A percentile compares a stretch with the other conserved stretches of the same genome.
Evolutionary conservation across 2,329 filamentous ascomycete genomes (phyloP).

Genomic region (Fusarium caatingaense): DNA sequence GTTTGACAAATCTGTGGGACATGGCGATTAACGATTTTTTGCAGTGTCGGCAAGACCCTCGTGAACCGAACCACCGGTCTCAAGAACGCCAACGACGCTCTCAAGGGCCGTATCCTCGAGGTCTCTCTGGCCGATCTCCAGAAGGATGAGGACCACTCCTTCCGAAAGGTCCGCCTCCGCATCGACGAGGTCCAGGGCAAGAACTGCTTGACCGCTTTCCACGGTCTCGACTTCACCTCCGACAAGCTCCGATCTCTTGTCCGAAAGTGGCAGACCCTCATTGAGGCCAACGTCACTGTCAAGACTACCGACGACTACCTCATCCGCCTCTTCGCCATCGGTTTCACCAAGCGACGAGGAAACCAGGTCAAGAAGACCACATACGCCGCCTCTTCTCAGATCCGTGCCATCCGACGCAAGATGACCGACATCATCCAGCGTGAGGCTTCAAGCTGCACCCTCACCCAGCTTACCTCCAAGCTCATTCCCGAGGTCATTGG

Average conservation of each 20-base stretch:
- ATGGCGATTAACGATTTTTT: conserved; percentile 41
- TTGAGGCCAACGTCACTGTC: conserved; percentile 99
- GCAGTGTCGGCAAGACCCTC: conserved; percentile 98
- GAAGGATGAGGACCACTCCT: conserved; percentile 99
- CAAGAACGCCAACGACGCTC: conserved; percentile 99
- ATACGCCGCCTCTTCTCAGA: conserved; percentile 96
- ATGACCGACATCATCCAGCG: conserved; percentile 99
- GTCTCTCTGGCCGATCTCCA: conserved; percentile 98
- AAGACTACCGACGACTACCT: conserved; percentile 99
- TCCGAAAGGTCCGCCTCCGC: conserved; percentile 99
- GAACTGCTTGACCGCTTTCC: conserved; percentile 99
- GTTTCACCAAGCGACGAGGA: conserved; percentile 98
- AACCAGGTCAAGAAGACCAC: conserved; percentile 99
- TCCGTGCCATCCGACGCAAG: conserved; percentile 98
- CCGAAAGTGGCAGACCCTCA: conserved; percentile 99
- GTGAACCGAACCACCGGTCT: conserved; percentile 99
- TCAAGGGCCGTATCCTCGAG: conserved; percentile 99
- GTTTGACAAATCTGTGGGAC: conserved; percentile 25
- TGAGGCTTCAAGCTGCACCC: conserved; percentile 93
- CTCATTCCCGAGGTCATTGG: conserved; percentile 99
- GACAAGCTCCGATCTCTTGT: conserved; percentile 99
- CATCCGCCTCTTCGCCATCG: conserved; percentile 97
- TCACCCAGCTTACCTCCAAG: conserved; percentile 97
- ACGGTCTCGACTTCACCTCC: conserved; percentile 99
- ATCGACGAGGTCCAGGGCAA: conserved; percentile 99